Base-by-base conservation (phyloP, 306 rosid genomes). In the Quillaja saponaria region DNA sequence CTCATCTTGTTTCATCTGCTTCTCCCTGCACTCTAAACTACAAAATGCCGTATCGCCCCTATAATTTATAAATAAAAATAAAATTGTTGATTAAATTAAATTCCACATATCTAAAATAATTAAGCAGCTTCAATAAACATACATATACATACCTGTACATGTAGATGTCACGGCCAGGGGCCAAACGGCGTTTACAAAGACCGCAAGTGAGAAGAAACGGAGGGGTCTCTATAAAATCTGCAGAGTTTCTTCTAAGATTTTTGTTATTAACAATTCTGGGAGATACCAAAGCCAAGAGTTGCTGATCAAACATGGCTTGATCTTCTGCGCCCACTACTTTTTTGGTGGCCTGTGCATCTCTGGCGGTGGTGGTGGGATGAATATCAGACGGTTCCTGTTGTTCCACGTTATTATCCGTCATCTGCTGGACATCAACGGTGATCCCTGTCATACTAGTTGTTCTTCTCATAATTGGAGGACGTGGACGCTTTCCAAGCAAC, bases 11-110 rank as follows among this genome's bases (percentile, higher is more conserved):
- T 79, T 81, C 67, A 91, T 91, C 71, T 80, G 90, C 64, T 75
- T 34, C 84, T 86, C 92, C 66, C 97, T 84, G 58, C 97, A 91
- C 75, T 91, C 97, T 44, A 67, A 72, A 70, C 96, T 91, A 72
- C 97, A 91, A 79, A 91, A 91, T 13, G 96, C 97, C 0, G 88
- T 69, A 63, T 91, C 97, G 45, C 97, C 97, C 84, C 97, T 91
- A 80, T 9, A 73, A 1, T n/a, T n/a, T 37, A 25, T 28, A 13
- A 33, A 13, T 55, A 37, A 37, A 37, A 37, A 10, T 5, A 10
- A 37, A 37, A 5, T 37, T 10, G 10, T 5, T 5, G 40, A 37
- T 37, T 37, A 10, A 37, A 37, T 37, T 37, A 6, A 5, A 37
- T 37, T 6, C 10, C 10, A 37, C 10, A 5, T 10, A 37, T 10